Evolutionary conservation across 1,139 yeast genomes (phyloP).

Genomic region (Zygoascus hellenicus): DNA sequence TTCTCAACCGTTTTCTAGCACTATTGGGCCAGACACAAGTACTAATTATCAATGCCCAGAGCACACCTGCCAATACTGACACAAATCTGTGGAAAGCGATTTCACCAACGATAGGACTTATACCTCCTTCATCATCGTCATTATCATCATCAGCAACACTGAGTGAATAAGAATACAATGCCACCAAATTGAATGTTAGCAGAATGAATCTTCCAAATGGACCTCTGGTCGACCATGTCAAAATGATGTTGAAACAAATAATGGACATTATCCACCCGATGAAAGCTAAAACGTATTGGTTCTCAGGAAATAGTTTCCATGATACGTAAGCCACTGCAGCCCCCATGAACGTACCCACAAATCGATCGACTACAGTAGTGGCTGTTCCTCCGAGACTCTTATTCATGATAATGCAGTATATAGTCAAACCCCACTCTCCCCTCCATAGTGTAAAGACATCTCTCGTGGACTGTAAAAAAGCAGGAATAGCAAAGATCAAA

Average conservation of each 20-base stretch:
- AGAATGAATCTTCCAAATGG: constrained; percentile 55
- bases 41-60: constrained; percentile 67
- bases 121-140: constrained; percentile 62
- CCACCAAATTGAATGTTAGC: constrained; percentile 72
- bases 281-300: constrained; percentile 48
- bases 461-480: constrained; percentile 55
- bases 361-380: constrained; percentile 70
- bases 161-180: constrained; percentile 68
- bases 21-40: constrained; percentile 65
- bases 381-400: constrained; percentile 84
- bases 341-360: constrained; percentile 71
- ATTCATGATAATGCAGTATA: constrained; percentile 79
- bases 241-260: constrained; percentile 62
- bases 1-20: constrained; percentile 62
- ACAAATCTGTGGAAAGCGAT: constrained; percentile 75
- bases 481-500: constrained; percentile 57
- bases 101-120: constrained; percentile 61
- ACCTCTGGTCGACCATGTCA: constrained; percentile 54
- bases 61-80: constrained; percentile 65
- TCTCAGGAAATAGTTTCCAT: constrained; percentile 57
- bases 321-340: constrained; percentile 53
- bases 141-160: constrained; percentile 52
- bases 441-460: constrained; percentile 58
- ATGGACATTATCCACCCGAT: constrained; percentile 57
- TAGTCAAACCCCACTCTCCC: constrained; percentile 79